Evolutionary conservation across 1,284 basidiomycete genomes (phyloP).

Genomic region (Ceratobasidium sp.): DNA sequence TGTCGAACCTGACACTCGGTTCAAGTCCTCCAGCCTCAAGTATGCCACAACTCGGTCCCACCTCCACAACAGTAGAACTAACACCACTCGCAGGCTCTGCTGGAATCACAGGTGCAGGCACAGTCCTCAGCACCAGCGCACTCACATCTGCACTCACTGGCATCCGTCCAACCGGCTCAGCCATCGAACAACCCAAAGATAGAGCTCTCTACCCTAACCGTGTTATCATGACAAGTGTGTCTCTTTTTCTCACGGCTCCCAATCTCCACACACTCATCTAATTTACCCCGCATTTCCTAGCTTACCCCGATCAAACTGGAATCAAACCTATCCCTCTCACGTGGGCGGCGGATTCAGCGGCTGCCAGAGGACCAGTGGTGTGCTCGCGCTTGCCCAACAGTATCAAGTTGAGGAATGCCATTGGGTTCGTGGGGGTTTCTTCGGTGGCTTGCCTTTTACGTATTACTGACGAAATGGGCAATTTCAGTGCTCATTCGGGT

Average conservation of each 20-base stretch:
- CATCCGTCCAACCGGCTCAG: slow-evolving; percentile 45
- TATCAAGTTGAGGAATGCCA: slow-evolving; percentile 91
- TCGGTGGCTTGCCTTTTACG: not conserved
- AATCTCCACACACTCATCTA: slow-evolving; percentile 1
- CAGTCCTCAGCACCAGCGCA: slow-evolving; percentile 49
- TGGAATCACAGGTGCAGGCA: slow-evolving; percentile 51
- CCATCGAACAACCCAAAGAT: slow-evolving; percentile 72
- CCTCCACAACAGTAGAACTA: slow-evolving; percentile 6
- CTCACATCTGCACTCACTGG: slow-evolving; percentile 46
- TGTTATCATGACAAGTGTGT: slow-evolving; percentile 79
- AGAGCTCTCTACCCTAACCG: slow-evolving; percentile 78
- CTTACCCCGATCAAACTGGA: slow-evolving; percentile 77
- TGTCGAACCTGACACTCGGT: slow-evolving; percentile 28
- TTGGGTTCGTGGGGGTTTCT: slow-evolving; percentile 63
- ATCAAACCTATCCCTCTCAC: slow-evolving; percentile 80
- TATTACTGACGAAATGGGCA: slow-evolving; percentile 1
- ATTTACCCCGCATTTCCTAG: slow-evolving; percentile 53
- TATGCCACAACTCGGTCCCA: slow-evolving; percentile 41
- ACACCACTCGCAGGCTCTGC: slow-evolving; percentile 48
- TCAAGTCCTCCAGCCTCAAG: slow-evolving; percentile 25
- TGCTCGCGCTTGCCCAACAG: slow-evolving; percentile 86
- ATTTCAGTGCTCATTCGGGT: slow-evolving; percentile 77
- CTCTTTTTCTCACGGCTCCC: slow-evolving; percentile 20
- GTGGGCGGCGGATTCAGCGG: slow-evolving; percentile 81
- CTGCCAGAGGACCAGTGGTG: slow-evolving; percentile 84